Base-by-base conservation (phyloP, 2,329 filamentous ascomycete species). In the Fusarium tuaranense region DNA sequence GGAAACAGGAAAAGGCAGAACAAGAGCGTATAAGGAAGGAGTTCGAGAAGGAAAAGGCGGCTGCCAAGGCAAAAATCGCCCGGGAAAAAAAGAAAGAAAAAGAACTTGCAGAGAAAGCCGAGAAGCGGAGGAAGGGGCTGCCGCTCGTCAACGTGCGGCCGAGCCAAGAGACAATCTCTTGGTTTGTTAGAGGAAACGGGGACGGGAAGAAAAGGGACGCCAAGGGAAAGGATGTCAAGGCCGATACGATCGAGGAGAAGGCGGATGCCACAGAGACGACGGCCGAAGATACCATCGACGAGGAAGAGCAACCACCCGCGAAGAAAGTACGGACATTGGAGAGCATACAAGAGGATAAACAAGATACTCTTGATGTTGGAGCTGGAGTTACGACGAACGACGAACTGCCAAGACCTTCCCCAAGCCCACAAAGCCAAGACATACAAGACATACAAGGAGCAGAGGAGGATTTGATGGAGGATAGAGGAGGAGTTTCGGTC, bases 31-130 rank as follows among this genome's bases (percentile, higher is more conserved):
- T 89, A 39, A 82, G 85, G 6, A 86, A 86, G 77, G 88, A 88
- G 76, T 83, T 86, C 27, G 88, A 88, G 76, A 86, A 84, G 78
- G 88, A 86, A 75, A 86, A 84, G 73, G 83, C 84, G 1, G 83
- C 86, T 20, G 82, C 83, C 4, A 87, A 87, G 68, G 89, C 89
- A 2, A 85, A 84, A 63, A 78, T 84, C 10, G 84, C 85, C 3
- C 81, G 89, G 27, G 89, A 91, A 44, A 88, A 86, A 81, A 91
- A 89, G 79, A 87, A 86, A 69, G 87, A 86, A 18, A 90, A 87
- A 76, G 88, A 89, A 59, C 79, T 84, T 30, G 84, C 84, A 9
- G 86, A 87, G 68, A 83, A 81, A 53, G 85, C 87, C n/a, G 85
- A 83, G 62, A 89, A 86, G 81, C 88, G 82, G 76, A 87, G 83